Base-by-base conservation (phyloP, 441 rosid species). In the Corymbia calophylla region DNA sequence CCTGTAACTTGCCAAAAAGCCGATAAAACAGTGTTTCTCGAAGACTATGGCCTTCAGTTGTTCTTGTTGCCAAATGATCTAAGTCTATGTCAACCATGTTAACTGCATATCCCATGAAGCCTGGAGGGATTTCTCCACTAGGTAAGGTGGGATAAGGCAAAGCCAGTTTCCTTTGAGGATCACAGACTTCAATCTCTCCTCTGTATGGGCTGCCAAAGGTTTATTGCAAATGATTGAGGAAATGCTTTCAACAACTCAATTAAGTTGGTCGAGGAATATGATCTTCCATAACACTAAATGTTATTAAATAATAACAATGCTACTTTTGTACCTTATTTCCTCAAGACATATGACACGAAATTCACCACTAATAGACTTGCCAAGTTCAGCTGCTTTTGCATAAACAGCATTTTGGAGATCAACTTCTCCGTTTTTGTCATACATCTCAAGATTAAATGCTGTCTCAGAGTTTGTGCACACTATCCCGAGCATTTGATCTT, bases 21-120 rank as follows among this genome's bases (percentile, higher is more conserved):
- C 89, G 56, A 86, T 94, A 94, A 60, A 95, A 92, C 29, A 97
- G 87, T 2, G 97, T 95, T 89, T 96, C 96, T 86, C 97, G 93
- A 47, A 97, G 95, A 54, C 97, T 94, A 60, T 91, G 32, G 73
- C 96, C 95, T 5, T 91, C 49, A 3, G 47, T 8, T 35, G 95
- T 93, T 87, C 86, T 92, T 19, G 91, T 90, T 23, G 2, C 8
- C 29, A 92, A 39, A 86, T 92, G 89, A 48, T 60, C 90, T 9
- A 39, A 21, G 68, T 88, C 93, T 55, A 95, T 15, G 53, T 92
- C 55, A 31, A 97, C 88, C 96, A 96, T 92, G 87, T 96, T 97
- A 47, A 94, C 97, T 0, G 97, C 99, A 88, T 95, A 94, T 51
- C 97, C 98, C 70, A 92, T 6, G 90, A 95, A 97, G 73, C 97